Evolutionary conservation across 352 stramenopile species (phyloP).

Genomic region (Globisporangium parvum): DNA sequence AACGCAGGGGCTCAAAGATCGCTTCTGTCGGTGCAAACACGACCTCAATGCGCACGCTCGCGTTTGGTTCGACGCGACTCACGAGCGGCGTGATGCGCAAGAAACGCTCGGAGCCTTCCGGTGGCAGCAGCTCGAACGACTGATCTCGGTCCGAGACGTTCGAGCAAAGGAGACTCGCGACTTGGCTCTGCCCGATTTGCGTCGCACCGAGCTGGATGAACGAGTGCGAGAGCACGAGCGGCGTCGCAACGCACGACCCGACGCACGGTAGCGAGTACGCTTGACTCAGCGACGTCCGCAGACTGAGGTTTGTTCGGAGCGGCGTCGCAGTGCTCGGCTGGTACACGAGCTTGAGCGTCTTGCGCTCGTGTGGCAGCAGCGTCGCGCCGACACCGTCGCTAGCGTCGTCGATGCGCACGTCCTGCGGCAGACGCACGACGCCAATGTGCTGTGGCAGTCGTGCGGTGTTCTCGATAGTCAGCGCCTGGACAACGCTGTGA

Average conservation of each 20-base stretch:
- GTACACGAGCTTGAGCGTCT: conserved; percentile 24
- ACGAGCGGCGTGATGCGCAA: conserved; percentile 67
- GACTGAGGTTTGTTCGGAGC: conserved; percentile 15
- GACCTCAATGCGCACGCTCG: conserved; percentile 70
- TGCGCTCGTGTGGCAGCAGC: conserved; percentile 24
- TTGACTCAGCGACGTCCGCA: conserved; percentile 34
- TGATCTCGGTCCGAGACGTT: conserved; percentile 26
- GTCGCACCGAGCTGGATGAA: conserved; percentile 31
- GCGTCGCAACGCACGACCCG: conserved; percentile 19
- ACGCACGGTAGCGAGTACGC: conserved; percentile 27
- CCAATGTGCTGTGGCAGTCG: conserved; percentile 32
- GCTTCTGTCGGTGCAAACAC: conserved; percentile 55
- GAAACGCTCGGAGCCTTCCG: conserved; percentile 22
- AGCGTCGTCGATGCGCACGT: conserved; percentile 21
- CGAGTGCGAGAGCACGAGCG: conserved; percentile 29
- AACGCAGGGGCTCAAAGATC: conserved; percentile 25
- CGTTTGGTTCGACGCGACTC: conserved; percentile 29
- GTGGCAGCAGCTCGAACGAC: conserved; percentile 24
- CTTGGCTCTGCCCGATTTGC: conserved; percentile 30
- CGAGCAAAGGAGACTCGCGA: conserved; percentile 20
- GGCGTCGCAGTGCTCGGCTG: conserved; percentile 13
- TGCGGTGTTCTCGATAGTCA: conserved; percentile 25
- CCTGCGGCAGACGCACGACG: conserved; percentile 19
- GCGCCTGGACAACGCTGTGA: conserved; percentile 23
- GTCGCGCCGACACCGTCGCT: conserved; percentile 23